Evolutionary conservation across 2,329 filamentous ascomycete species (phyloP), one percentile per base, ranked within the genome.

Genomic region (Myrmaecium sp.): DNA sequence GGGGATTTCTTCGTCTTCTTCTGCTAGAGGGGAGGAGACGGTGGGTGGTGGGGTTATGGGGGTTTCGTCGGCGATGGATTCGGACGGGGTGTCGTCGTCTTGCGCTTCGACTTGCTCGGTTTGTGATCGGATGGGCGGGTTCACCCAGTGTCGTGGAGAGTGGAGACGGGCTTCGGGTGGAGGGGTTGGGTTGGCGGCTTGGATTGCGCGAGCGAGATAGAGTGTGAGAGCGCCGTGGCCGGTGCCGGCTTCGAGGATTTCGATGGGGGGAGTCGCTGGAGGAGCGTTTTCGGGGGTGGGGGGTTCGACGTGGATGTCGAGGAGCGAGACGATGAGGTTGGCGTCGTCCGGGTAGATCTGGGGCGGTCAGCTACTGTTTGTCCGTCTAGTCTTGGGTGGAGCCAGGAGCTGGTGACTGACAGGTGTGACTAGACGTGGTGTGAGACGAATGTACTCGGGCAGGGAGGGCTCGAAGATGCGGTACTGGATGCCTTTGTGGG

Each of bases 161-260:
- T n/a, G n/a, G n/a, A n/a, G n/a, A n/a, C n/a, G n/a, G 5, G 38
- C 33, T 1, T 30, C 21, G 9, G 47, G 41, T 0, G 63, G 60
- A 5, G 64, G 52, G 3, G 58, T 51, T 2, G 66, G 54, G 41
- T 84, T 84, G 11, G 70, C 75, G 23, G 68, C 78, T 43, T 84
- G 75, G 23, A 89, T 68, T 3, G 78, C 77, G 27, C 77, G 66
- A 16, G 78, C 72, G 13, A 89, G 60, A 42, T 84, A 69, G 4
- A 89, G 51, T 1, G 79, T 86, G 31, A 89, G 52, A 17, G 74
- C 73, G 31, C 80, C 81, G 58, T 84, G 78, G n/a, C 80, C 81
- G 3, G 80, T 89, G 10, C 81, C 80, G 24, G 79, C 79, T 51
- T 89, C 81, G 27, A 89, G 71, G 23, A 89, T 78, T 43, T 86